These are phyloP conservation scores for Saccharomyces cerevisiae DNA, from an alignment of 805 yeast species.

Conservation along the genomic window DNA sequence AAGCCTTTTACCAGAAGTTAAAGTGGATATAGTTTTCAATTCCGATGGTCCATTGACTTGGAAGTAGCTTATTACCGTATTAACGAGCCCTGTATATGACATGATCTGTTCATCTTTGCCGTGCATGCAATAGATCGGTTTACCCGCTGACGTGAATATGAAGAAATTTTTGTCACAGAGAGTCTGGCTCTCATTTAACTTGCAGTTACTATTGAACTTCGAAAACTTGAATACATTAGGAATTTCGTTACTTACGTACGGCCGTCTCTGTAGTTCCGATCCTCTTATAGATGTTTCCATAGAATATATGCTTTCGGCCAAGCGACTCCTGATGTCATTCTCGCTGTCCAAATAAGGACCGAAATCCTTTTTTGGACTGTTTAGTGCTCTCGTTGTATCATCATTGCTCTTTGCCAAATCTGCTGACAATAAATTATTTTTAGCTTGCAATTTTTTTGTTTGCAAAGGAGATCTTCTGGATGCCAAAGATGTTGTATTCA, in stretches of 20 bases:
- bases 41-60: conserved; percentile 33
- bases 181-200: neutral
- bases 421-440: neutral
- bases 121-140: conserved; percentile 73
- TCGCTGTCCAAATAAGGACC: neutral
- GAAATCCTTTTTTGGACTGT: neutral
- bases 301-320: conserved; percentile 18
- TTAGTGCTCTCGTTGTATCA: neutral
- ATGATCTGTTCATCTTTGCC: conserved; percentile 61
- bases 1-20: conserved; percentile 28
- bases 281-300: conserved; percentile 10
- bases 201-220: neutral
- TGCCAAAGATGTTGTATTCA: neutral
- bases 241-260: conserved; percentile 25
- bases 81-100: conserved; percentile 71
- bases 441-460: neutral
- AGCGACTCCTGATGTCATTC: neutral
- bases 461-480: neutral
- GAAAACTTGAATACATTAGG: conserved; percentile 17
- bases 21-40: conserved; percentile 37
- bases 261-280: conserved; percentile 4
- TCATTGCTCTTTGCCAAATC: neutral
- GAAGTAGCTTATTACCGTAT: conserved; percentile 69
- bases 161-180: conserved; percentile 56
- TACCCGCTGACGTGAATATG: conserved; percentile 76